These are phyloP conservation scores for Aspergillus proliferans DNA, from an alignment of 2,329 filamentous ascomycete genomes.

Conservation along the genomic window DNA sequence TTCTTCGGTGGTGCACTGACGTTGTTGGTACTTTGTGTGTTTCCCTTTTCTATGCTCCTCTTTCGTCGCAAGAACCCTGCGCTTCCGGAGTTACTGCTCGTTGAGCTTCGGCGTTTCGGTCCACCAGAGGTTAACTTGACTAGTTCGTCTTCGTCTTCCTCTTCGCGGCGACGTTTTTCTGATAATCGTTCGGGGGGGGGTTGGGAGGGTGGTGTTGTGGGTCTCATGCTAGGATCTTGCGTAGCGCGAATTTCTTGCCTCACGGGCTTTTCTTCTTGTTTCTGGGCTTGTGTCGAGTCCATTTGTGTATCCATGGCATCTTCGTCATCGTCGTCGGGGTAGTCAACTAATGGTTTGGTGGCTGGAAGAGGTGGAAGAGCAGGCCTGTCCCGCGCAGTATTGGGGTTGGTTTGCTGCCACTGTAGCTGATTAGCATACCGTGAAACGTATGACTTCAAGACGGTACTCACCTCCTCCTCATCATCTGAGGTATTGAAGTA, in stretches of 20 bases:
- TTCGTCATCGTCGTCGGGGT: constrained; percentile 83
- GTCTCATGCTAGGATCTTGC: constrained; percentile 11
- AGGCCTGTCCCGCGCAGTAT: constrained; percentile 49
- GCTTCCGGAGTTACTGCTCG: constrained; percentile 27
- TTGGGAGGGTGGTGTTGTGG: constrained; percentile 19
- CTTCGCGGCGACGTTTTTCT: constrained; percentile 76
- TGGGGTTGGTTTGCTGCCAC: constrained; percentile 31
- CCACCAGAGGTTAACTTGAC: constrained; percentile 61
- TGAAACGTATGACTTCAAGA: constrained; percentile 8
- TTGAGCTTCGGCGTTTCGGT: constrained; percentile 42
- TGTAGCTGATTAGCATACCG: constrained; percentile 7
- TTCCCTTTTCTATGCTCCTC: constrained; percentile 27
- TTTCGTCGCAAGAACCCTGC: constrained; percentile 28
- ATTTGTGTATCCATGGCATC: constrained; percentile 55
- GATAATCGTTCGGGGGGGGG: constrained; percentile 68
- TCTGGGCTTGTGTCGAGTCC: constrained; percentile 17
- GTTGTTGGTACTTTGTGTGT: constrained; percentile 10
- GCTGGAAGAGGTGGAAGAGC: constrained; percentile 56
- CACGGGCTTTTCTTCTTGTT: constrained; percentile 12
- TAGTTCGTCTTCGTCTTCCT: constrained; percentile 91
- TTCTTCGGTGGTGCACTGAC: constrained; percentile 26
- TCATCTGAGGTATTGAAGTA: constrained; percentile 92
- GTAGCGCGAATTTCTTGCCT: constrained; percentile 9
- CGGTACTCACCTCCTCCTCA: constrained; percentile 57
- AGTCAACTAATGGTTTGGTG: constrained; percentile 76